Evolutionary conservation across 306 rosid genomes (phyloP), one percentile per base, ranked within the genome.

Genomic region (Cicer chorassanicum): DNA sequence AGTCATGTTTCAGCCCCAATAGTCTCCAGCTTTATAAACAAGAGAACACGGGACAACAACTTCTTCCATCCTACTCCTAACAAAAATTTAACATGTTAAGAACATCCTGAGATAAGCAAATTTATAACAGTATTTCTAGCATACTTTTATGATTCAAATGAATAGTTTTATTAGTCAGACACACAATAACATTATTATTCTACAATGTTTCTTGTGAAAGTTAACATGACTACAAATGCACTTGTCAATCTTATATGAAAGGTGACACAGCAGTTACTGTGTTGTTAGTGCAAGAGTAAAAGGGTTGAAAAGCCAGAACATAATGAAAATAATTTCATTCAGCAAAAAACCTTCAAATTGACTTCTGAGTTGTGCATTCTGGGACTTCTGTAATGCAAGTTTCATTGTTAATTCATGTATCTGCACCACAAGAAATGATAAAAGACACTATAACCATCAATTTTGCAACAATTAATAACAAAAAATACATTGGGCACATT

Each of bases 341-440:
- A 75, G 69, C 41, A 13, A 83, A 88, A 72, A 49, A 91, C 98
- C 98, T 91, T 91, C 96, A 83, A 87, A 91, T 59, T 91, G 96
- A 73, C 75, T 87, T 87, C 86, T 83, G 18, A 93, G 86, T 85
- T 88, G 94, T 10, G 86, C 73, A 86, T 90, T 91, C 79, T 88
- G 96, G 53, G 92, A 86, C 83, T 93, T 93, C 84, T 91, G 98
- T 84, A 88, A 75, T 45, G 97, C 94, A 46, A 91, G 90, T 69
- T 93, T 92, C 94, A 86, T 71, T 0, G 84, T 72, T 76, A 93
- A 78, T 75, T 93, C 96, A 81, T 91, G 97, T 63, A 93, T 89
- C 98, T 91, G 91, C 74, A 75, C 9, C 54, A 68, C 29, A 68
- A 61, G 9, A 51, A 48, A 69, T 41, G 53, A 16, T 36, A 18